Conservation (phyloP, 106 monocot genomes). For the Phalaenopsis aphrodite region DNA sequence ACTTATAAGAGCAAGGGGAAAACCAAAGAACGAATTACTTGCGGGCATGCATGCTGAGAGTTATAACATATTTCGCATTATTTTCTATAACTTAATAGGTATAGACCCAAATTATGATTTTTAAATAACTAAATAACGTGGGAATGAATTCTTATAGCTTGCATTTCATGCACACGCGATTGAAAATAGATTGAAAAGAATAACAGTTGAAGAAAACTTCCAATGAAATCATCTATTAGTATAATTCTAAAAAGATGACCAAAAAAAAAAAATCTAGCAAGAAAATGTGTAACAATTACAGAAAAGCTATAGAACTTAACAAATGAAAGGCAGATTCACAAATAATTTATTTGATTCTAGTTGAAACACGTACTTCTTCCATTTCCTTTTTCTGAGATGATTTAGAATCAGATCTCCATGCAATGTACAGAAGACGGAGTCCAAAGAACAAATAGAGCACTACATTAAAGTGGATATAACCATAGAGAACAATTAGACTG, state of each 20-base stretch:
- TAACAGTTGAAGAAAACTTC: background rate
- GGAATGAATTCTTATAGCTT: too few relatives aligned
- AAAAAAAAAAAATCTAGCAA: background rate
- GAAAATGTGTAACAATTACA: background rate
- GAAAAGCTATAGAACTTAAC: background rate
- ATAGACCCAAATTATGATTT: too few relatives aligned
- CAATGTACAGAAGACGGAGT: constrained; percentile 89
- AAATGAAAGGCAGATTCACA: background rate
- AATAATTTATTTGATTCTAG: background rate
- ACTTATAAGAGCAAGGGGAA: too few relatives aligned
- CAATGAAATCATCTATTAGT: background rate
- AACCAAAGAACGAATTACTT: too few relatives aligned
- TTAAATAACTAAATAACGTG: too few relatives aligned
- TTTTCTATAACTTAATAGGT: too few relatives aligned
- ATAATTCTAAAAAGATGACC: background rate
- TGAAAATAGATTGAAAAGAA: background rate
- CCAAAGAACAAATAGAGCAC: constrained; percentile 93
- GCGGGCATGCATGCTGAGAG: too few relatives aligned
- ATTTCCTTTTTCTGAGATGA: constrained; percentile 96
- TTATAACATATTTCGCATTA: too few relatives aligned
- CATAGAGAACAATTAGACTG: background rate
- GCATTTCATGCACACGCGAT: too few relatives aligned
- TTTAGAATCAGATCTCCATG: constrained; percentile 87
- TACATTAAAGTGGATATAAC: constrained; percentile 8
- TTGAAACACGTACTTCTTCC: constrained; percentile 62